A percentile compares a stretch with the other conserved stretches of the same genome.
phyloP scores from a whole-genome alignment of 192 early-diverging fungal genomes.

The Physocladia obscura region DNA sequence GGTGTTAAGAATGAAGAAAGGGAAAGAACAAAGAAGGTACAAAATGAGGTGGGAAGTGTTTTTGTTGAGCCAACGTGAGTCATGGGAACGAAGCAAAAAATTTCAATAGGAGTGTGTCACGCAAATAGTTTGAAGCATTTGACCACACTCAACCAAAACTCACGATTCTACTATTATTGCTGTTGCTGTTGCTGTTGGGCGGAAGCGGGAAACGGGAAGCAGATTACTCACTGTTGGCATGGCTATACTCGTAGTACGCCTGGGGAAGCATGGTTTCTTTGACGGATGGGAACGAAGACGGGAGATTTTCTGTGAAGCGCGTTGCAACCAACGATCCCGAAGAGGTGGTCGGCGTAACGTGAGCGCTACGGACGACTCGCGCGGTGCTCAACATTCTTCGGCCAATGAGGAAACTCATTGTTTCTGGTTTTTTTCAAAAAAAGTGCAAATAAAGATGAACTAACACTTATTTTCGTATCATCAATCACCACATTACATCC shows the following conservation, averaged over 20 bases:
- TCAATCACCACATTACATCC: too few relatives aligned
- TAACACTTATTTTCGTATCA: too few relatives aligned
- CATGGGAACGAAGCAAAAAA: too few relatives aligned
- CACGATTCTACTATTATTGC: not conserved
- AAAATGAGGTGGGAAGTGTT: too few relatives aligned
- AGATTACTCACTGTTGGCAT: conserved; percentile 30
- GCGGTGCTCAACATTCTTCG: not conserved
- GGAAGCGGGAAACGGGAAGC: not conserved
- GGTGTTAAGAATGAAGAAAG: not conserved
- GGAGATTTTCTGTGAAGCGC: conserved; percentile 7
- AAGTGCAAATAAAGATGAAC: not conserved
- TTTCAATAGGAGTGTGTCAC: too few relatives aligned
- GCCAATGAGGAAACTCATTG: not conserved
- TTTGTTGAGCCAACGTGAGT: too few relatives aligned
- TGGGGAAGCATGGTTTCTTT: conserved; percentile 37
- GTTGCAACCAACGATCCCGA: conserved; percentile 3
- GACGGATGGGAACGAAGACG: conserved; percentile 32
- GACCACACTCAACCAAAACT: not conserved
- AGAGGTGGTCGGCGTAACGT: not conserved
- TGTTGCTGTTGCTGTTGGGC: not conserved
- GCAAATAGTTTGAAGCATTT: not conserved
- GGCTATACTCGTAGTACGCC: conserved; percentile 31
- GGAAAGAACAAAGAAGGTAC: too few relatives aligned
- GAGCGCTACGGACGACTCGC: not conserved
- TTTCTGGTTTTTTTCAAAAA: too few relatives aligned